These are phyloP conservation scores for Pezicula radicicola DNA, from an alignment of 2,329 filamentous ascomycete genomes.

Conservation along the genomic window DNA sequence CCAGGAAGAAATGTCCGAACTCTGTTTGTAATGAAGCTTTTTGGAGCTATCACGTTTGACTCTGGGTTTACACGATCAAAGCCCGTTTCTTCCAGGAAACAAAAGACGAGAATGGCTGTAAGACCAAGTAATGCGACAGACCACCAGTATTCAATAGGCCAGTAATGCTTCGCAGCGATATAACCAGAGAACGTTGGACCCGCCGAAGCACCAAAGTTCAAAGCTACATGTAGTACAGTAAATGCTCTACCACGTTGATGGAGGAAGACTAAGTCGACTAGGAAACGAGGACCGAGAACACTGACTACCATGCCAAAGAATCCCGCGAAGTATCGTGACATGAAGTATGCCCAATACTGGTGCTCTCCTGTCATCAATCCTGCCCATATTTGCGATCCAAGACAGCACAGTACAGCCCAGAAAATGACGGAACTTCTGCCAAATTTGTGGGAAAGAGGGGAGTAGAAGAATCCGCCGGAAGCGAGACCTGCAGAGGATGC, in stretches of 20 bases:
- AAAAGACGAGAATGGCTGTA: background rate
- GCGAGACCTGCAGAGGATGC: background rate
- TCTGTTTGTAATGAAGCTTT: conserved; percentile 1
- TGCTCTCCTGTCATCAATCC: conserved; percentile 29
- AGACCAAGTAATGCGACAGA: conserved; percentile 9
- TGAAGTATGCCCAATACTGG: conserved; percentile 31
- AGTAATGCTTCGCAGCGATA: conserved; percentile 29
- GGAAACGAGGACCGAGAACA: conserved; percentile 33
- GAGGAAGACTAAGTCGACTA: conserved; percentile 37
- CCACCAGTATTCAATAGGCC: conserved; percentile 36
- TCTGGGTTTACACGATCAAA: background rate
- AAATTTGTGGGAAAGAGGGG: conserved; percentile 29
- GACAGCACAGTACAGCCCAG: conserved; percentile 30
- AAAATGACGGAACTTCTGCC: conserved; percentile 34
- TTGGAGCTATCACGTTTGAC: background rate
- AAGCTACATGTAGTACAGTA: conserved; percentile 27
- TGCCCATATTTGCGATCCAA: conserved; percentile 32
- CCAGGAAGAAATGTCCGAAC: conserved; percentile 1
- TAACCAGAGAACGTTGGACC: conserved; percentile 35
- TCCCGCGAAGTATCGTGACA: conserved; percentile 32
- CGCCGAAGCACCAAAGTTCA: conserved; percentile 30
- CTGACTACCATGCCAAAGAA: conserved; percentile 34
- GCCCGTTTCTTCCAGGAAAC: conserved; percentile 3
- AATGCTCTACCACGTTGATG: conserved; percentile 37
- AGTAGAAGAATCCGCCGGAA: conserved; percentile 18